phyloP scores from a whole-genome alignment of 345 rosid species.

The Durio zibethinus region DNA sequence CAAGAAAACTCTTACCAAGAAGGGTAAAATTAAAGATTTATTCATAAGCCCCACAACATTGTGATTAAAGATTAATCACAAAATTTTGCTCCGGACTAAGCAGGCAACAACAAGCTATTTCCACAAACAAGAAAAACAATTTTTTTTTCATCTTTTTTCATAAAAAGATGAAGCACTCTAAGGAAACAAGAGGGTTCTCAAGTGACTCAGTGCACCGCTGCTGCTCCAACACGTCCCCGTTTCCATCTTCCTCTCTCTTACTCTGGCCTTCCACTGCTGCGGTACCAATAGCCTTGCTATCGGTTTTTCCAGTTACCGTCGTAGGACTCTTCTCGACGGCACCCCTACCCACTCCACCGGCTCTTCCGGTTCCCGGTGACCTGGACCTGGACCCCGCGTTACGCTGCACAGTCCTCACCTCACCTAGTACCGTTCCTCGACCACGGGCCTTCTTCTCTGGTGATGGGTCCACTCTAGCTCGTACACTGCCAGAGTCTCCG shows the following conservation, averaged over 20 bases:
- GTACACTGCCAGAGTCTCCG: conserved; percentile 17
- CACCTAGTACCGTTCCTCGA: conserved; percentile 27
- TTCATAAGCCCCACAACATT: no score
- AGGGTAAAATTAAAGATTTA: no score
- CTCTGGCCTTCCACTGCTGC: neutral
- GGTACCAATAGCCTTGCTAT: conserved; percentile 13
- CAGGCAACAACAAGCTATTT: no score
- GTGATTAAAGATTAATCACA: no score
- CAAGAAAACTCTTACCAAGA: no score
- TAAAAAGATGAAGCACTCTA: conserved; percentile 81
- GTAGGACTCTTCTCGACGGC: conserved; percentile 32
- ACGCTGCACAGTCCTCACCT: conserved; percentile 25
- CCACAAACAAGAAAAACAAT: neutral
- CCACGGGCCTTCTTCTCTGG: conserved; percentile 25
- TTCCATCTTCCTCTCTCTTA: conserved; percentile 12
- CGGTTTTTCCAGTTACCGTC: conserved; percentile 28
- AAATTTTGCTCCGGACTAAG: no score
- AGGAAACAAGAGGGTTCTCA: conserved; percentile 62
- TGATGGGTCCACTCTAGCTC: conserved; percentile 24
- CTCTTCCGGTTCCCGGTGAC: conserved; percentile 32
- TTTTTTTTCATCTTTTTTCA: conserved; percentile 15
- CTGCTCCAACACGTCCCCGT: conserved; percentile 26
- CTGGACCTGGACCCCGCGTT: conserved; percentile 39
- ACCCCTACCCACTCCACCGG: conserved; percentile 21
- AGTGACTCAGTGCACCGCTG: conserved; percentile 37